These are phyloP conservation scores for Theobroma grandiflorum DNA, from an alignment of 441 rosid species.

Conservation along the genomic window DNA sequence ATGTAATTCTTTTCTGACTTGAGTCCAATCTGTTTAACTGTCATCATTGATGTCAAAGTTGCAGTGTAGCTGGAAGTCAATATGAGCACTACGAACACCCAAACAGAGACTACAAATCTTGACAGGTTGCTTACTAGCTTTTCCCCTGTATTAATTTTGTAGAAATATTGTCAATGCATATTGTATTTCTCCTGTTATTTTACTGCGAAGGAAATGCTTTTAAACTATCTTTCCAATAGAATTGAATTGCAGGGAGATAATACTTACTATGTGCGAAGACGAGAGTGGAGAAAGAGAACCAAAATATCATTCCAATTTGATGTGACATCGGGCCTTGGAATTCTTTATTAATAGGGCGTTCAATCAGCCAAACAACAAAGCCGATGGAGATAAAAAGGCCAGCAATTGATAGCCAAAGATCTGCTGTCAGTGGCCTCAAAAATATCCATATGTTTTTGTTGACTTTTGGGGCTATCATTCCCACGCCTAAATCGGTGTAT, in stretches of 20 bases:
- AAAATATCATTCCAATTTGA: constrained; percentile 46
- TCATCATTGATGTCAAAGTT: constrained; percentile 52
- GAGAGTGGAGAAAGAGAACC: constrained; percentile 58
- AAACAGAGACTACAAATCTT: constrained; percentile 48
- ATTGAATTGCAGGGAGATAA: background rate
- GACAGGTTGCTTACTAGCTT: constrained; percentile 49
- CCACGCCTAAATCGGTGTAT: constrained; percentile 52
- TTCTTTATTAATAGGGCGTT: constrained; percentile 43
- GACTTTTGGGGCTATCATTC: constrained; percentile 47
- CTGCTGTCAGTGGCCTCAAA: constrained; percentile 50
- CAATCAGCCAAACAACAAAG: constrained; percentile 51
- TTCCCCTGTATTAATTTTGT: constrained; percentile 39
- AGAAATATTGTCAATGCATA: too few relatives aligned
- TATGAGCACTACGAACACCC: constrained; percentile 55
- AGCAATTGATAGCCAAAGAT: constrained; percentile 51
- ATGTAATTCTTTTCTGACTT: constrained; percentile 19
- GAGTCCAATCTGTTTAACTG: constrained; percentile 35
- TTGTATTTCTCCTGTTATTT: too few relatives aligned
- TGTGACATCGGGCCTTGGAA: constrained; percentile 49
- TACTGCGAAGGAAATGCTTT: too few relatives aligned
- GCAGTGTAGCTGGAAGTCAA: constrained; percentile 53
- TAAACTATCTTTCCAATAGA: background rate
- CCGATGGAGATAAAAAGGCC: constrained; percentile 45
- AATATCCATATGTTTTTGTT: constrained; percentile 51
- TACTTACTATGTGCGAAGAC: constrained; percentile 51